Conservation (phyloP, 768 basidiomycete species). For the Russula foetens region DNA sequence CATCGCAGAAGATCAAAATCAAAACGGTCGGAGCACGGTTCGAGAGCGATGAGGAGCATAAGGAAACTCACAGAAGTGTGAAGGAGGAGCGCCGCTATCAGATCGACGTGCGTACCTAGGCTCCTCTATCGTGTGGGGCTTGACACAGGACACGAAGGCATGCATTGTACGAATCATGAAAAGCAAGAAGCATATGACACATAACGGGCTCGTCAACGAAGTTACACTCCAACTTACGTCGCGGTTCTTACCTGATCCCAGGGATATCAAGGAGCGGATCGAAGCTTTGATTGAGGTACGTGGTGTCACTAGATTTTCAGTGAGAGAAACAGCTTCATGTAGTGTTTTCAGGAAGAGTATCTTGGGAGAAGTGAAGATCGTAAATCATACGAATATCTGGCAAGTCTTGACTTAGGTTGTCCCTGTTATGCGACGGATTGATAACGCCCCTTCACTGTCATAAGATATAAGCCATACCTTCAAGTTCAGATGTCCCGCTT, state of each 20-base stretch:
- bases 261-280: constrained; percentile 86
- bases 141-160: constrained; percentile 44
- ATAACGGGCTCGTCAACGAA: constrained; percentile 85
- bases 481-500: too few relatives aligned
- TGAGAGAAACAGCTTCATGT: not conserved
- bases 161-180: constrained; percentile 99
- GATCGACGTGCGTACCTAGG: constrained; percentile 58
- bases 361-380: too few relatives aligned
- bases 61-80: constrained; percentile 82
- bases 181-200: constrained; percentile 79
- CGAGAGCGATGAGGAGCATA: constrained; percentile 79
- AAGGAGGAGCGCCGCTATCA: constrained; percentile 89
- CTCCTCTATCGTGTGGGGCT: not conserved
- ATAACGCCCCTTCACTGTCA: too few relatives aligned
- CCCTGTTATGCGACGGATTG: too few relatives aligned
- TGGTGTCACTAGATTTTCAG: not conserved
- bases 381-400: too few relatives aligned
- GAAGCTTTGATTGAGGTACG: constrained; percentile 89
- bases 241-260: constrained; percentile 82
- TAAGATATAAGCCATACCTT: too few relatives aligned
- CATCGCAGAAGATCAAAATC: constrained; percentile 88
- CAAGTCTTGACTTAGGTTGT: too few relatives aligned
- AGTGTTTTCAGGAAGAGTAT: constrained; percentile 71
- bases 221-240: constrained; percentile 77
- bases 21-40: constrained; percentile 81